A percentile compares a stretch with the other conserved stretches of the same genome.
phyloP scores from a whole-genome alignment of 2,329 filamentous ascomycete genomes.

The Alternaria novae-zelandiae region DNA sequence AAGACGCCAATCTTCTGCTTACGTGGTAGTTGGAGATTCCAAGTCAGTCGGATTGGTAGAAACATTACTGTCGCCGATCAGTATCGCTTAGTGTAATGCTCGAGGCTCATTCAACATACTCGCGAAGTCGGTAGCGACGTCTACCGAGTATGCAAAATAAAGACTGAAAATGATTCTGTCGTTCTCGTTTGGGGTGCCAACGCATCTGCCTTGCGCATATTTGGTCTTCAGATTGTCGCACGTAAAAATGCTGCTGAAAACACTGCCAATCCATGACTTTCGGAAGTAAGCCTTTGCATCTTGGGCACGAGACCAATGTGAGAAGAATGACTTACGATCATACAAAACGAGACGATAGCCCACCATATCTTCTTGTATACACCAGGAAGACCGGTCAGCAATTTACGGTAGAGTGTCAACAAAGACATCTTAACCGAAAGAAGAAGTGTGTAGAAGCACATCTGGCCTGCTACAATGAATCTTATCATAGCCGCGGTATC shows the following conservation, averaged over 20 bases:
- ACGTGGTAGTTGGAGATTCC: constrained; percentile 43
- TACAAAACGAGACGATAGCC: constrained; percentile 38
- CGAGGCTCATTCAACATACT: constrained; percentile 20
- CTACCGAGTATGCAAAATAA: constrained; percentile 44
- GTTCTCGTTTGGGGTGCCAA: constrained; percentile 15
- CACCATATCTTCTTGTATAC: constrained; percentile 48
- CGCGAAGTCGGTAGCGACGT: constrained; percentile 44
- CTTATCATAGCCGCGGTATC: constrained; percentile 42
- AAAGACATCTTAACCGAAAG: constrained; percentile 16
- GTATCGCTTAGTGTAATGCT: background rate
- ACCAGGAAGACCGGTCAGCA: constrained; percentile 28
- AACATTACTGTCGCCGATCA: constrained; percentile 39
- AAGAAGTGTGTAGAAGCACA: constrained; percentile 28
- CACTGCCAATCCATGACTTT: constrained; percentile 37
- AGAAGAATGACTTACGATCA: background rate
- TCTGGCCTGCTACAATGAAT: constrained; percentile 48
- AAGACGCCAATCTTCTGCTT: constrained; percentile 43
- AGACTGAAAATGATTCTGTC: constrained; percentile 31
- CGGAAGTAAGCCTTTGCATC: too few relatives aligned
- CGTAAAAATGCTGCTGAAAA: constrained; percentile 40
- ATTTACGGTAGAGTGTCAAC: constrained; percentile 46
- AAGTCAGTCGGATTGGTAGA: constrained; percentile 46
- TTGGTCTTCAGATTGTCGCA: constrained; percentile 47
- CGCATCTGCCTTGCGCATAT: constrained; percentile 41
- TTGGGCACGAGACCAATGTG: too few relatives aligned